Evolutionary conservation across 345 rosid species (phyloP), one percentile per base, ranked within the genome.

Genomic region (Acer saccharum): DNA sequence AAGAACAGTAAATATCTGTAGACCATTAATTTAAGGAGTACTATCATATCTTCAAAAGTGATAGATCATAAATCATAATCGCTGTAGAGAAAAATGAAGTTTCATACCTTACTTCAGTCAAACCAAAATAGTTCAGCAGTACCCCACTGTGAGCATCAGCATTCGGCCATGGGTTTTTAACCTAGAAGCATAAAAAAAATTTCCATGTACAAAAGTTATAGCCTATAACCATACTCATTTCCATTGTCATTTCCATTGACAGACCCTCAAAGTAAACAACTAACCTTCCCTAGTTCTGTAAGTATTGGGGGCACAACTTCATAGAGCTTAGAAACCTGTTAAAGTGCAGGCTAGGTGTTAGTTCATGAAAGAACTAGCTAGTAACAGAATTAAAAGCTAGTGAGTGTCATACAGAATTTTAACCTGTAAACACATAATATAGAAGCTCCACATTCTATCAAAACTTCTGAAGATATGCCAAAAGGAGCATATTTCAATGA

Each of bases 61-160:
- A 44, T 21, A 69, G 6, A 32, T 32, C 41, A 43, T 70, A 11
- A 60, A 9, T 35, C 29, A 55, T 21, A 29, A 18, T 65, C 3
- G 4, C 1, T 29, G 72, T 35, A 20, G 68, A 41, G 63, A 68
- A 66, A 73, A 66, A 73, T 14, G 10, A 25, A 39, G 54, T 10
- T 77, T 73, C 27, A 69, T 86, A 96, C 99, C 98, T 91, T 71
- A 98, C 99, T 88, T 96, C 97, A 6, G 95, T 92, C 76, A 96
- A 84, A 77, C 99, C 98, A 75, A 81, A 97, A 78, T 97, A 78
- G 85, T 90, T 97, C 85, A 97, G 94, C 81, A 97, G 80, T 66
- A 97, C 98, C 60, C 98, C 99, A 80, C 99, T 94, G 86, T 97
- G 98, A 64, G 99, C 98, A 89, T 94, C 99, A 74, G 94, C 99